These are phyloP conservation scores for Annulohypoxylon nitens DNA, from an alignment of 495 filamentous ascomycete species.

Conservation along the genomic window DNA sequence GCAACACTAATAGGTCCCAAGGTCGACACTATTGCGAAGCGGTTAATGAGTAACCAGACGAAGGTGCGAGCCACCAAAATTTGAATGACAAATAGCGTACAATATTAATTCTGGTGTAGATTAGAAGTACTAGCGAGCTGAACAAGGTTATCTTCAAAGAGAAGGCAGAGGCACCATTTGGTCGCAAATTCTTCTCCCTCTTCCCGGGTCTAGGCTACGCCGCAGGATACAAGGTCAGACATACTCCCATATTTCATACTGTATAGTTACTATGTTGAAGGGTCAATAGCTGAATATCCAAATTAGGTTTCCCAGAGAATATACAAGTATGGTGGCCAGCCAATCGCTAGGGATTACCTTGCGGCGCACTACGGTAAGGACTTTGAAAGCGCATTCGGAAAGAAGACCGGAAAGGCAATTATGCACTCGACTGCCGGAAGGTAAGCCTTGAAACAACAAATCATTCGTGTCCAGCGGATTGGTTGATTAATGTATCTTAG, in stretches of 20 bases:
- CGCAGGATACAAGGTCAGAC: conserved; percentile 91
- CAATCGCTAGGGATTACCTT: conserved; percentile 92
- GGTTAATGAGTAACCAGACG: conserved; percentile 97
- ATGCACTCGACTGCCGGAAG: conserved; percentile 97
- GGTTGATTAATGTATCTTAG: conserved; percentile 57
- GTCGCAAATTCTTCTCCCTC: conserved; percentile 89
- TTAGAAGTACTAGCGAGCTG: conserved; percentile 71
- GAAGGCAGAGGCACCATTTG: conserved; percentile 75
- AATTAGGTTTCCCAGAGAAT: conserved; percentile 85
- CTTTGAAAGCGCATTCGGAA: conserved; percentile 92
- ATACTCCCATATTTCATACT: neutral
- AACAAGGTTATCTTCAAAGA: conserved; percentile 96
- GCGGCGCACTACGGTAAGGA: conserved; percentile 80
- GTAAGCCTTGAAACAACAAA: conserved; percentile 56
- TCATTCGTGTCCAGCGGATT: neutral
- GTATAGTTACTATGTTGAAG: neutral
- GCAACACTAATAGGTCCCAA: conserved; percentile 57
- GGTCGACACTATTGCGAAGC: conserved; percentile 98
- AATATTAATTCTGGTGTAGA: conserved; percentile 59
- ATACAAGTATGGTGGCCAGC: conserved; percentile 99
- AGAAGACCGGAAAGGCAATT: conserved; percentile 97
- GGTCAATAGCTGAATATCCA: conserved; percentile 16
- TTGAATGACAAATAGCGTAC: conserved; percentile 24
- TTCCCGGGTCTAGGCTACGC: conserved; percentile 98
- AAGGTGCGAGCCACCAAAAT: conserved; percentile 63